Base-by-base conservation (phyloP, 2,329 filamentous ascomycete genomes). In the Pyricularia pennisetigena region DNA sequence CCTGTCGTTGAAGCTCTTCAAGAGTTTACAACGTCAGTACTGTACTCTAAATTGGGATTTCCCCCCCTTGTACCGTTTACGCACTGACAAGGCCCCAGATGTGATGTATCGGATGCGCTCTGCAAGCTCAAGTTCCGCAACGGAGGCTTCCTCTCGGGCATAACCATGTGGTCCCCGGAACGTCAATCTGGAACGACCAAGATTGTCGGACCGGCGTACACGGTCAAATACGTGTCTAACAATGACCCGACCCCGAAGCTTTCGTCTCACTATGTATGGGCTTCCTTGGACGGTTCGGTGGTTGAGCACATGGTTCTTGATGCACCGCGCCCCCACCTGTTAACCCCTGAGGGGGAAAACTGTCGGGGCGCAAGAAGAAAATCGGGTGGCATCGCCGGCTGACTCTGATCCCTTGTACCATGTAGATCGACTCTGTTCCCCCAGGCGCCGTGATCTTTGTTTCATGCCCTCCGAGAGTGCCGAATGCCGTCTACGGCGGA, bases 201-300 rank as follows among this genome's bases (percentile, higher is more conserved):
- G 74, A 82, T 86, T 68, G 77, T 84, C 24, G 85, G 85, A 4
- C 83, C 82, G 12, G 85, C 83, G 6, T 85, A 84, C 71, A 86
- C 83, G 0, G 84, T 86, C 66, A 78, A 82, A 70, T 86, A 85
- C 71, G 82, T 80, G 16, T 77, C 78, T 4, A 77, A 82, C 64
- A 77, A 79, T 64, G 81, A 84, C 69, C 79, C 81, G 10, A 76
- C 78, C 6, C 80, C 82, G 0, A 84, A 82, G 71, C 74, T 78
- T 26, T 72, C 77, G 12, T 78, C 75, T 0, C 82, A 85, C 69
- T 86, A 85, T 67, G 82, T 83, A 73, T 24, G 72, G 69, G 9
- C 4, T 12, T 6, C n/a, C 9, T 61, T 26, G 5, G 9, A 9
- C 57, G 7, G 32, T 49, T 26, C n/a, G 14, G 16, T 49, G 16